Conservation (phyloP, 2,329 filamentous ascomycete species). For the Neopestalotiopsis sp. region DNA sequence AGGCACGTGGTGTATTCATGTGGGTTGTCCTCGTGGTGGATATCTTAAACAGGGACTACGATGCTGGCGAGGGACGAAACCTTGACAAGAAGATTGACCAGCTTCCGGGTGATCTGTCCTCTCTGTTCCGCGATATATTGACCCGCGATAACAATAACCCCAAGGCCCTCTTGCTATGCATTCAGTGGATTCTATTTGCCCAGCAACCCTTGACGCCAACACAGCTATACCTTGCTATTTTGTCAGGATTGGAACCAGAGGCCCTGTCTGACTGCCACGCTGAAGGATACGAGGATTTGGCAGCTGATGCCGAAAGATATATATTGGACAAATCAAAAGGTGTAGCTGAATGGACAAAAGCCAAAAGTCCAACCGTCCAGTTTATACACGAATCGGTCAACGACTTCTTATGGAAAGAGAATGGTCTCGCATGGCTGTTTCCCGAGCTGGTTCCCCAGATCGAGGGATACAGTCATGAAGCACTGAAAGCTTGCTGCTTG, state of each 20-base stretch:
- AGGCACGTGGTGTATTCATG: constrained; percentile 48
- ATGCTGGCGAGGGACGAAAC: constrained; percentile 34
- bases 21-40: constrained; percentile 50
- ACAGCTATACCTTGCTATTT: constrained; percentile 45
- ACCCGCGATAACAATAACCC: constrained; percentile 38
- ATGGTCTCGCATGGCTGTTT: constrained; percentile 35
- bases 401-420: constrained; percentile 48
- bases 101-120: constrained; percentile 41
- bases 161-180: constrained; percentile 35
- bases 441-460: constrained; percentile 37
- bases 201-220: constrained; percentile 37
- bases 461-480: constrained; percentile 43
- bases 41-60: constrained; percentile 47
- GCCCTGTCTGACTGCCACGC: constrained; percentile 30
- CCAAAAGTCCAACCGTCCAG: constrained; percentile 43
- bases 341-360: constrained; percentile 47
- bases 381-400: constrained; percentile 59
- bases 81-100: constrained; percentile 41
- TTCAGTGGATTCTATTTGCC: constrained; percentile 47
- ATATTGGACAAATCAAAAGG: constrained; percentile 54
- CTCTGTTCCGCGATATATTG: constrained; percentile 47
- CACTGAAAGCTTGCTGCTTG: constrained; percentile 43
- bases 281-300: constrained; percentile 14
- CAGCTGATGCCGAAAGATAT: constrained; percentile 34
- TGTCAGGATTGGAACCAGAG: constrained; percentile 27